Base-by-base conservation (phyloP, 2,329 filamentous ascomycete genomes). In the Chlorencoelia australis region DNA sequence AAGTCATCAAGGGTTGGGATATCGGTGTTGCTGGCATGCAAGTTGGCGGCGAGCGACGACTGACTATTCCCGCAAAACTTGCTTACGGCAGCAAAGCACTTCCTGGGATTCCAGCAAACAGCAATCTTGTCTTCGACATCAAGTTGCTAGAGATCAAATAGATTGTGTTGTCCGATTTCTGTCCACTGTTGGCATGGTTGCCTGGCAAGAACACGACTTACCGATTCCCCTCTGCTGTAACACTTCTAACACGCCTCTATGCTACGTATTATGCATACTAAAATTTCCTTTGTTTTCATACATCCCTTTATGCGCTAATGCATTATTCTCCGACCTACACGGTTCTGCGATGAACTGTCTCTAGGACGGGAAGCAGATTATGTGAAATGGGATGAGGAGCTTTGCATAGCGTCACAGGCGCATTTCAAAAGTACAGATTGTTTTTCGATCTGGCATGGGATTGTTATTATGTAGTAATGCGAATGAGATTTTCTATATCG, bases 1-100 rank as follows among this genome's bases (percentile, higher is more conserved):
- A 96, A 63, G 93, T 98, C 55, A 98, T 98, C 70, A 91, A 94
- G 74, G 91, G 91, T 51, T 96, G 91, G 93, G 93, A 98, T 61
- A 75, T 96, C 48, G 91, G 91, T 65, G 69, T 98, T 51, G 71
- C 74, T 50, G 93, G 93, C 64, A 95, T 98, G 86, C 70, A 79
- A 51, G 80, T 88, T 50, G 91, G 91, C 56, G 87, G 86, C 54
- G 93, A 98, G 73, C 85, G 91, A 55, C 81, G 91, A 51, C 72
- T 98, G 55, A 88, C 79, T 45, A 87, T 98, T 55, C 93, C 93
- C 31, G 71, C 91, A 31, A 68, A 81, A 54, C 76, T 89, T 41
- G 93, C 82, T 53, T 98, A 98, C 62, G 91, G 93, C 63, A 87
- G 75, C 65, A 82, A 84, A 67, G 68, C 72, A 44, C 64, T 83